These are phyloP conservation scores for Galeopsis tetrahit DNA, from an alignment of 257 asterid species.

Conservation along the genomic window DNA sequence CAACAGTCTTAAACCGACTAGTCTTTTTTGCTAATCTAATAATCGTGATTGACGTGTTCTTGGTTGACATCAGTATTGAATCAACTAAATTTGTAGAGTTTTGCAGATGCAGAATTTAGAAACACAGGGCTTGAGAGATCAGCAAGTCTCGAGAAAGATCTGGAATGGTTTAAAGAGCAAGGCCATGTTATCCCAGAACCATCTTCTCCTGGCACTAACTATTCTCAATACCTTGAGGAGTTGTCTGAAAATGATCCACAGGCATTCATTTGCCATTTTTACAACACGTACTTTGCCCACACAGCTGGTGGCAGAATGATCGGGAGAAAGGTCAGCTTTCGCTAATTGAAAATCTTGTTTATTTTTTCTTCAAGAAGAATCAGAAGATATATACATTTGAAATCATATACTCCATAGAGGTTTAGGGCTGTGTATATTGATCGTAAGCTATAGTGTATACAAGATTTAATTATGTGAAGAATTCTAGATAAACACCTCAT, in stretches of 20 bases:
- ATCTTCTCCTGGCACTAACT: constrained; percentile 71
- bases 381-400: too few relatives aligned
- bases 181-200: constrained; percentile 83
- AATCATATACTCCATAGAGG: too few relatives aligned
- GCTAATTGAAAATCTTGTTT: not conserved
- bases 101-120: constrained; percentile 83
- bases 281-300: constrained; percentile 94
- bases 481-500: too few relatives aligned
- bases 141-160: constrained; percentile 66
- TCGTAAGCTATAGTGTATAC: too few relatives aligned
- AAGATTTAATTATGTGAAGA: too few relatives aligned
- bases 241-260: constrained; percentile 80
- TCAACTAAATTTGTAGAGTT: constrained; percentile 8
- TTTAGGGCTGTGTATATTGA: too few relatives aligned
- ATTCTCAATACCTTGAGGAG: constrained; percentile 67
- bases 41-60: not conserved
- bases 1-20: not conserved
- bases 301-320: constrained; percentile 99
- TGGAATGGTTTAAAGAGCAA: constrained; percentile 87
- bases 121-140: constrained; percentile 96
- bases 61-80: not conserved
- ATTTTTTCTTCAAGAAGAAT: too few relatives aligned
- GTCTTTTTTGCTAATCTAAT: not conserved
- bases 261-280: constrained; percentile 92
- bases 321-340: constrained; percentile 71